Percentiles rank a stretch among this genome's conserved stretches.
Conservation (phyloP, 1,284 basidiomycete genomes). For the Amylostereum areolatum region DNA sequence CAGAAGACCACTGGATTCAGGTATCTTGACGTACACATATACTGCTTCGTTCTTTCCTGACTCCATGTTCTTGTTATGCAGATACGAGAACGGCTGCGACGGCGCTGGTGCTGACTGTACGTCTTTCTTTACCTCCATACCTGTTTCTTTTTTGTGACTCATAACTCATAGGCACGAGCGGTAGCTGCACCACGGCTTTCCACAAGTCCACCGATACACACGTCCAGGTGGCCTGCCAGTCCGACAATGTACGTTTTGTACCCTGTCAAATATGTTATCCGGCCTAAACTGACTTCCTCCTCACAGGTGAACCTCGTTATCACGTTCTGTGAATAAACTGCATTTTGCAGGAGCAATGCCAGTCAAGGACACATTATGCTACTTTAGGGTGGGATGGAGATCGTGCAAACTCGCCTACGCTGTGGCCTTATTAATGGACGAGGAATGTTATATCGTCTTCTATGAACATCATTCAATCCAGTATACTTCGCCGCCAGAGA, state of each 20-base stretch:
- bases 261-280: background rate
- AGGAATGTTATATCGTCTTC: too few relatives aligned
- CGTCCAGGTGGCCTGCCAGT: conserved; percentile 22
- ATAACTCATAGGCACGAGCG: background rate
- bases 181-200: conserved; percentile 10
- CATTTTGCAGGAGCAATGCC: too few relatives aligned
- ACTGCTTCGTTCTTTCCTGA: background rate
- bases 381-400: too few relatives aligned
- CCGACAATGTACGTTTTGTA: conserved; percentile 14
- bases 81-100: conserved; percentile 17
- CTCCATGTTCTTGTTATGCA: conserved; percentile 15
- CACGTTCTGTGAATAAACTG: conserved; percentile 15
- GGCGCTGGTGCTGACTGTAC: conserved; percentile 6
- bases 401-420: too few relatives aligned
- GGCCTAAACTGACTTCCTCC: background rate
- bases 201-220: conserved; percentile 19
- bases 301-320: conserved; percentile 17
- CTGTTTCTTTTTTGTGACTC: too few relatives aligned
- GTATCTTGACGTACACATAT: too few relatives aligned
- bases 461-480: too few relatives aligned
- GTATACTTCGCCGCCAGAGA: too few relatives aligned
- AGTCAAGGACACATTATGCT: too few relatives aligned
- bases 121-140: background rate
- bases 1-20: background rate
- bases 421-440: too few relatives aligned